These are phyloP conservation scores for Lasiosphaeris hirsuta DNA, from an alignment of 495 filamentous ascomycete species.

Conservation along the genomic window DNA sequence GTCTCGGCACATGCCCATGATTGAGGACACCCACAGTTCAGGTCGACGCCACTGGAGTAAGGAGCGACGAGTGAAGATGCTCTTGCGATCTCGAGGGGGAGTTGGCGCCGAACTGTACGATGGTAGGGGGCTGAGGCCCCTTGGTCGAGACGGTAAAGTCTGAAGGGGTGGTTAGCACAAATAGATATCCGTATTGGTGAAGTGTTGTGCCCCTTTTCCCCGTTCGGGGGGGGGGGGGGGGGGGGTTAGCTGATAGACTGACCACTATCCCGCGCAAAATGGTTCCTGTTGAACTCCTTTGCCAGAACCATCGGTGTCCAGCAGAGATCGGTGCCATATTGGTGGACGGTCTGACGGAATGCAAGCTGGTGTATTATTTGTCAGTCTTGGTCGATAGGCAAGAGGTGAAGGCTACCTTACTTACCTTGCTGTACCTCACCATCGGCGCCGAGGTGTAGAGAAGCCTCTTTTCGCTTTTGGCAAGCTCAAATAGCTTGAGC, in stretches of 20 bases:
- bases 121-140: constrained; percentile 52
- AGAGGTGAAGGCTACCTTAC: constrained; percentile 8
- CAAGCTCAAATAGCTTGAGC: constrained; percentile 55
- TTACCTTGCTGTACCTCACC: constrained; percentile 61
- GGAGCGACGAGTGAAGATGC: constrained; percentile 59
- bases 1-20: constrained; percentile 62
- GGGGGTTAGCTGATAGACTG: constrained; percentile 16
- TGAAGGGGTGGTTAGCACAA: constrained; percentile 7
- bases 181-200: no score
- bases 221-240: not conserved
- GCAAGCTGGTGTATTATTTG: constrained; percentile 46
- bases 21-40: constrained; percentile 70
- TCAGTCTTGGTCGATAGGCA: not conserved
- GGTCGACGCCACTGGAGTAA: constrained; percentile 57
- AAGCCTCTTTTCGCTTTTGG: constrained; percentile 48
- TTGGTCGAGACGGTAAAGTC: constrained; percentile 38
- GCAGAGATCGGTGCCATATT: constrained; percentile 59
- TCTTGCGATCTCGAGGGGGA: constrained; percentile 53
- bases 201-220: not conserved
- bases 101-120: constrained; percentile 62
- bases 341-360: constrained; percentile 57
- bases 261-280: constrained; percentile 58
- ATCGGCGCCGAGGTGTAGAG: constrained; percentile 63
- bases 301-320: constrained; percentile 72
- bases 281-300: constrained; percentile 64